These are phyloP conservation scores for Hemisphaericaspora xylanilytica DNA, from an alignment of 1,139 yeast genomes.

Conservation along the genomic window DNA sequence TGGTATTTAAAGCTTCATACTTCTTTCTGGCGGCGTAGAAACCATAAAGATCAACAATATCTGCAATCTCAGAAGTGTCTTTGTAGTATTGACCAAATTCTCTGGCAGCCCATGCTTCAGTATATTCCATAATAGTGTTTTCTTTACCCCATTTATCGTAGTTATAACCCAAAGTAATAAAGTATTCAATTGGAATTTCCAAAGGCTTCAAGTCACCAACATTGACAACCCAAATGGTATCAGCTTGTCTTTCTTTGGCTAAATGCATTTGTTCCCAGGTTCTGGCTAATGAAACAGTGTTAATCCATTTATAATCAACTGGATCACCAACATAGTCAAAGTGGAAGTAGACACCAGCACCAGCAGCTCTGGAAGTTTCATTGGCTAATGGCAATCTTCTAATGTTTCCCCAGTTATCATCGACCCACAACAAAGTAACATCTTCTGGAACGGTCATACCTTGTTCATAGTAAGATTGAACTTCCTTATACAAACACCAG, in stretches of 20 bases:
- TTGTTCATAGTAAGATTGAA: slow-evolving; percentile 17
- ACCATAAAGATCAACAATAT: slow-evolving; percentile 17
- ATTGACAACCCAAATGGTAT: slow-evolving; percentile 16
- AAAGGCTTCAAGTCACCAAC: slow-evolving; percentile 18
- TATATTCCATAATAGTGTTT: slow-evolving; percentile 13
- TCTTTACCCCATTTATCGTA: slow-evolving; percentile 15
- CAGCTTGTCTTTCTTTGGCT: slow-evolving; percentile 14
- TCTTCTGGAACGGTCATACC: slow-evolving; percentile 21
- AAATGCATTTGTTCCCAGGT: slow-evolving; percentile 18
- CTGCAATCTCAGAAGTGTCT: slow-evolving; percentile 15
- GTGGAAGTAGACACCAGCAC: slow-evolving; percentile 20
- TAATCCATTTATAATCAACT: slow-evolving; percentile 19
- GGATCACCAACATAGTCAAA: slow-evolving; percentile 21
- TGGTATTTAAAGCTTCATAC: slow-evolving; percentile 16
- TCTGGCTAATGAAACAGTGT: slow-evolving; percentile 13
- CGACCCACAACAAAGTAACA: slow-evolving; percentile 19
- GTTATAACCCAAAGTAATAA: slow-evolving; percentile 17
- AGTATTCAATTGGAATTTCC: slow-evolving; percentile 17
- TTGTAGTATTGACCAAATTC: slow-evolving; percentile 15
- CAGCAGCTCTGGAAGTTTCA: slow-evolving; percentile 17
- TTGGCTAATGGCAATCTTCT: slow-evolving; percentile 18
- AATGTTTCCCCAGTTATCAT: slow-evolving; percentile 20
- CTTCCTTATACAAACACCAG: slow-evolving; percentile 21
- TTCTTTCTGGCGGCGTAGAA: slow-evolving; percentile 15
- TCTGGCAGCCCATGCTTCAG: slow-evolving; percentile 14